Percentiles rank a stretch among this genome's conserved stretches.
phyloP scores from a whole-genome alignment of 257 asterid genomes.

The Dorcoceras hygrometricum region DNA sequence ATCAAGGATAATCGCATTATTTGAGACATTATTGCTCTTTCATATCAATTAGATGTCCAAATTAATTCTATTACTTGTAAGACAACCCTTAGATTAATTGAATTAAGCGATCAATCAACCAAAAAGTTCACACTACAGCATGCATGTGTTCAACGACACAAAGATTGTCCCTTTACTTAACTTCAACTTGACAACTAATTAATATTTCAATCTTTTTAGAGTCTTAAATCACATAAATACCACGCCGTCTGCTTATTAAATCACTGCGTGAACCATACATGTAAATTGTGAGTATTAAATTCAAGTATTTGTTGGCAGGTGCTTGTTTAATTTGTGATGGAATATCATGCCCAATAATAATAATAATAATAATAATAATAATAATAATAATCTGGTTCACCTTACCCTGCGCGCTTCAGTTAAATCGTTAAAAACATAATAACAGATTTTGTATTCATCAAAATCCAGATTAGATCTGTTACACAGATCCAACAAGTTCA shows the following conservation, averaged over 20 bases:
- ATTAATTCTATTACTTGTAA: slow-evolving; percentile 18
- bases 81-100: slow-evolving; percentile 34
- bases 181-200: slow-evolving; percentile 31
- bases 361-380: too few species aligned
- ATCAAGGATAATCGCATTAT: slow-evolving; percentile 33
- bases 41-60: slow-evolving; percentile 55
- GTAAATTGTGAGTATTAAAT: slow-evolving; percentile 13
- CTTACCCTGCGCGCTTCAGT: too few species aligned
- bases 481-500: too few species aligned
- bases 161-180: slow-evolving; percentile 43
- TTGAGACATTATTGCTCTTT: slow-evolving; percentile 40
- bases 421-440: too few species aligned
- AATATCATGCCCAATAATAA: too few species aligned
- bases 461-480: too few species aligned
- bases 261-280: slow-evolving; percentile 20
- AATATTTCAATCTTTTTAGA: slow-evolving; percentile 18
- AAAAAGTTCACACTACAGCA: slow-evolving; percentile 33
- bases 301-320: slow-evolving; percentile 15
- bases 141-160: slow-evolving; percentile 47
- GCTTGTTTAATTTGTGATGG: too few species aligned
- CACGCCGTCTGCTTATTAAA: slow-evolving; percentile 25
- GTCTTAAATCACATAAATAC: slow-evolving; percentile 8
- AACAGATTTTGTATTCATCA: too few species aligned
- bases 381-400: too few species aligned
- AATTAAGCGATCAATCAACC: slow-evolving; percentile 30